Base-by-base conservation (phyloP, 306 rosid genomes). In the Casuarina cunninghamiana region DNA sequence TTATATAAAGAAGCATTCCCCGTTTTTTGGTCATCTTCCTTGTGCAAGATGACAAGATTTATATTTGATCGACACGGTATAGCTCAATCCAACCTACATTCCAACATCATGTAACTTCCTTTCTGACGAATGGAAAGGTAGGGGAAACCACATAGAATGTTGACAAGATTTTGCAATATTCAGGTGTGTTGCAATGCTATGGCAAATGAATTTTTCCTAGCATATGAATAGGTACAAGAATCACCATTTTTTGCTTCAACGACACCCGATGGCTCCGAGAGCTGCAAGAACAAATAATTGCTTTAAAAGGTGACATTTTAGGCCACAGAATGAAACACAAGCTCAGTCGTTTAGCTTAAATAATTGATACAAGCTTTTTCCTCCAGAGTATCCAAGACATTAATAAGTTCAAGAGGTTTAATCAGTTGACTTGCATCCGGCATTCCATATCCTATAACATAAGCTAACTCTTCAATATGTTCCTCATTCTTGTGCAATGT, bases 211-310 rank as follows among this genome's bases (percentile, higher is more conserved):
- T 62, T 57, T 69, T 53, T 68, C 61, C 41, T 63, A 44, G 61
- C 43, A 66, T 53, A 53, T 5, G 21, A 1, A 71, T 21, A 54
- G 46, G 58, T 5, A 70, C 73, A 73, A 76, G 81, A 69, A 72
- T 72, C 81, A 92, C 97, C 93, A 41, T 77, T 83, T 79, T 81
- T 84, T 15, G 88, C 89, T 88, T 87, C 92, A 80, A 84, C 83
- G 83, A 95, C 82, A 80, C 97, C 97, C 16, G 98, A 73, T 5
- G 98, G 97, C 86, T 95, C 98, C 42, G 98, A 92, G 71, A 95
- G 93, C 98, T 95, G 95, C 89, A 79, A 87, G 68, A 85, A 79
- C 84, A 73, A 84, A 72, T 61, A 76, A 78, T 69, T 49, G 66
- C 72, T 70, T 83, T 75, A 74, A 45, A 73, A 55, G 48, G 44